Evolutionary conservation across 2,329 filamentous ascomycete species (phyloP), one percentile per base, ranked within the genome.

Genomic region (Emmonsia crescens): DNA sequence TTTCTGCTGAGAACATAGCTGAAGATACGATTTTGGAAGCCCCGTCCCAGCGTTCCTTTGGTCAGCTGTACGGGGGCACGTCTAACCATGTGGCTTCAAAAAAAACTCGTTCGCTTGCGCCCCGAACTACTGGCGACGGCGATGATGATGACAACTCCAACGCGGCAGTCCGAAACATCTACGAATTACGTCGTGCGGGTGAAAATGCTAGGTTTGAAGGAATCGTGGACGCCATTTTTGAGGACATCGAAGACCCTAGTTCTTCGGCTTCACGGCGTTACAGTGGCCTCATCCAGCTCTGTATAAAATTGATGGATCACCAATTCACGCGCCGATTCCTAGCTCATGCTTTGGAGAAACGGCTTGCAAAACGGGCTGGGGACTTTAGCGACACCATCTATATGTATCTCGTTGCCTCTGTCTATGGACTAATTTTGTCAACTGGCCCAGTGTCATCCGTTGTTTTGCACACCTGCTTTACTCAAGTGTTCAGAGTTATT

Each of bases 321-420:
- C 68, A 69, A n/a, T 75, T 76, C 60, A 67, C 69, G 38, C 70
- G 68, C n/a, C 73, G 74, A 36, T 91, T 96, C 68, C 81, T 88
- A 24, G 86, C 91, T 64, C 86, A 90, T 66, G 84, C 85, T 6
- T 84, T 88, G 61, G 88, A 90, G 64, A 82, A 85, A 60, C 83
- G 82, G 36, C 78, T 96, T 19, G 82, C 91, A 59, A 79, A 82
- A 52, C 82, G 83, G 49, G 78, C 89, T 10, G 80, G 79, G 0
- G 77, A 79, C 57, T 83, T 87, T 68, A 74, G 79, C 1, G 88
- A 91, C 69, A 66, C 71, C 42, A 62, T 76, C 21, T 70, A 70
- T 27, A 63, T 65, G 16, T 70, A 71, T 16, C 65, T 77, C 33
- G 66, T 68, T 49, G 63, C 73, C 12, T 73, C 70, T 63, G 70